Conservation (phyloP, 2,329 filamentous ascomycete species). For the Colletotrichum musae region DNA sequence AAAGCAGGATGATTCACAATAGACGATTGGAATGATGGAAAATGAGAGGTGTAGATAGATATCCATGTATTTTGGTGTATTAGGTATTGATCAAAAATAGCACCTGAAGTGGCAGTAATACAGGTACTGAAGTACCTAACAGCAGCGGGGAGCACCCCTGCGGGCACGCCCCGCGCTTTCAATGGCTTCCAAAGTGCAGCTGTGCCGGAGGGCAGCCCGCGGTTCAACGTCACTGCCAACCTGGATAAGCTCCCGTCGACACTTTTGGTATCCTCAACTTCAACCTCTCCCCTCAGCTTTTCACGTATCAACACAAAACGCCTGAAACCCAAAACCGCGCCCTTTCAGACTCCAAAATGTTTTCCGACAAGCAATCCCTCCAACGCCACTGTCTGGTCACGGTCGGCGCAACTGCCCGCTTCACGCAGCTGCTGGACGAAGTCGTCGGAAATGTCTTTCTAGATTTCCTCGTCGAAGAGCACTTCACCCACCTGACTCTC, state of each 20-base stretch:
- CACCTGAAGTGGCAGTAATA: no score
- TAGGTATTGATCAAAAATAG: no score
- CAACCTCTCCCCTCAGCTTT: background rate
- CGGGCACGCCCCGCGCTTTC: no score
- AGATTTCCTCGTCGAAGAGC: conserved; percentile 66
- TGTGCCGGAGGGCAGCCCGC: conserved; percentile 4
- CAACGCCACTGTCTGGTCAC: conserved; percentile 82
- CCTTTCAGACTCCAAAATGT: conserved; percentile 4
- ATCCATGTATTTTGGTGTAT: no score
- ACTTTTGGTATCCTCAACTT: background rate
- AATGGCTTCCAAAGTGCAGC: background rate
- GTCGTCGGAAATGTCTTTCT: conserved; percentile 76
- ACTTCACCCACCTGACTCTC: conserved; percentile 80
- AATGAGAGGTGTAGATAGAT: background rate
- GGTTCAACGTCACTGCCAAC: conserved; percentile 13
- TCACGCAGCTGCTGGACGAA: conserved; percentile 78
- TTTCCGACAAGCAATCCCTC: conserved; percentile 4
- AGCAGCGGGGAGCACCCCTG: no score
- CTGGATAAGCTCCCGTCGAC: background rate
- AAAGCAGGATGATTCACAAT: background rate
- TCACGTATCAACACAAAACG: background rate
- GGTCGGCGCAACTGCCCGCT: conserved; percentile 91
- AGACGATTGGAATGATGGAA: background rate
- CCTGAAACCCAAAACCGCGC: background rate
- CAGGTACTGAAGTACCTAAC: no score